These are phyloP conservation scores for Aspergillus avenaceus DNA, from an alignment of 495 filamentous ascomycete species.

Conservation along the genomic window DNA sequence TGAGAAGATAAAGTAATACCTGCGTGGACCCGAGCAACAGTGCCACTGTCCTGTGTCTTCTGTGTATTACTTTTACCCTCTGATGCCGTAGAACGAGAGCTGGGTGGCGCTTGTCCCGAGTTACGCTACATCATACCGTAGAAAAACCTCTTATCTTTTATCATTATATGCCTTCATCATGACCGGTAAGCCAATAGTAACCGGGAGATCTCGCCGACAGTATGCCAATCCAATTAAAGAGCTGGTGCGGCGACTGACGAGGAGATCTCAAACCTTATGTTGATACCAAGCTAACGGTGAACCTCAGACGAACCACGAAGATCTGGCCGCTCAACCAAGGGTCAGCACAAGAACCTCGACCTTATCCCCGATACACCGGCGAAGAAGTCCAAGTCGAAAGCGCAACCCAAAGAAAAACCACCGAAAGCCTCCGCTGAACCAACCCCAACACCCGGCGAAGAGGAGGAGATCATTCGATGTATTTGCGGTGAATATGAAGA, in stretches of 20 bases:
- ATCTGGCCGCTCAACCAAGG: slow-evolving; percentile 92
- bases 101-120: slow-evolving; percentile 23
- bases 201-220: slow-evolving; percentile 7
- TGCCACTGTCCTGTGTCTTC: slow-evolving; percentile 31
- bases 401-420: slow-evolving; percentile 49
- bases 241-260: slow-evolving; percentile 8
- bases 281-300: slow-evolving; percentile 30
- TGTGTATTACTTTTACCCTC: slow-evolving; percentile 43
- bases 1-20: slow-evolving; percentile 36
- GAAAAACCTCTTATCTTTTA: slow-evolving; percentile 22
- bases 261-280: neutral
- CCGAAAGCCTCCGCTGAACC: slow-evolving; percentile 45
- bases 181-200: slow-evolving; percentile 48
- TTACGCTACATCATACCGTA: slow-evolving; percentile 34
- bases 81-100: slow-evolving; percentile 42
- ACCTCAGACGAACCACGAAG: slow-evolving; percentile 80
- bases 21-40: slow-evolving; percentile 25
- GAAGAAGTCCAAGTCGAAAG: slow-evolving; percentile 61
- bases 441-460: slow-evolving; percentile 55
- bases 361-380: slow-evolving; percentile 56
- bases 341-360: slow-evolving; percentile 85
- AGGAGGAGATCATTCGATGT: slow-evolving; percentile 79
- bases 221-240: neutral
- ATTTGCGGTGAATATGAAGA: slow-evolving; percentile 87
- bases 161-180: slow-evolving; percentile 29